Base-by-base conservation (phyloP, 306 rosid species). In the Hippophae gyantsensis region DNA sequence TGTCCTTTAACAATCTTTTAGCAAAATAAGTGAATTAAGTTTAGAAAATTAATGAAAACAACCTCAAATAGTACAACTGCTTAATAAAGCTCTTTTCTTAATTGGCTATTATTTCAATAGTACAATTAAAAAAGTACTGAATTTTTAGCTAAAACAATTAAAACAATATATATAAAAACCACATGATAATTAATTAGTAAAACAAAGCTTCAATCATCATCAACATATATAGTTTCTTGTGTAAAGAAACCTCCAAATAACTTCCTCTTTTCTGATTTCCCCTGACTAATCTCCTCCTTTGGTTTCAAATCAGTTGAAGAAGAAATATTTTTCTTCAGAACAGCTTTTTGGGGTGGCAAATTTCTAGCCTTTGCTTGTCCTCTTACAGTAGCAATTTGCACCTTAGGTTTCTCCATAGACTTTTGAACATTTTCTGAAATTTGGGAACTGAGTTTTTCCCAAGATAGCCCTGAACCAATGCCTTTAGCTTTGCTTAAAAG, bases 141-240 rank as follows among this genome's bases (percentile, higher is more conserved):
- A 32, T 4, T 32, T 32, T 32, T 32, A 32, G 38, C 38, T 32
- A 32, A 32, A 32, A 27, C 4, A 27, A 27, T 27, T 27, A 27
- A 18, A 27, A 32, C 38, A 32, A 32, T 32, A 4, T 2, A 32
- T 32, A 4, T 2, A 32, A 32, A 32, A 32, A 32, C 38, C 38
- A 32, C 38, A 32, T 32, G 5, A 0, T 32, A 32, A 32, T 32
- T 32, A 54, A 27, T 54, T 40, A 9, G 6, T 48, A 7, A 7
- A 55, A 9, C 14, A 5, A 40, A 54, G 46, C 26, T 49, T 85
- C 85, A 93, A 23, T 88, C 99, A 52, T 93, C 99, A 23, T 88
- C 99, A 56, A 88, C 69, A 55, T 88, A 93, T 63, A 93, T 70
- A 55, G 99, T 93, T 81, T 93, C 97, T 81, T 93, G 95, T 68